Conservation (phyloP, 495 filamentous ascomycete species). For the Achaetomiella virescens region DNA sequence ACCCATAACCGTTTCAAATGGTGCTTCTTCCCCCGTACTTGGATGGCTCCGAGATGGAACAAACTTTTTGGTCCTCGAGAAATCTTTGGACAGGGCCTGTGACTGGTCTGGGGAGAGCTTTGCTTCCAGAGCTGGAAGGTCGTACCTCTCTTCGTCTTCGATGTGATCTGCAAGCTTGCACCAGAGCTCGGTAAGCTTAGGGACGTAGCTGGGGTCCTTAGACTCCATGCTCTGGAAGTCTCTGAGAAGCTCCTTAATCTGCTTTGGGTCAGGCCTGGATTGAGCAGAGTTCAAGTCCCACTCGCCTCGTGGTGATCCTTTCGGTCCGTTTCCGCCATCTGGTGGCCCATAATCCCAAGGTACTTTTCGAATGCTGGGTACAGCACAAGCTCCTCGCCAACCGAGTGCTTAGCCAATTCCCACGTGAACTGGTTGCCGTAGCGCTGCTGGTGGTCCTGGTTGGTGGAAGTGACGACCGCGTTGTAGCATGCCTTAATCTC, state of each 20-base stretch:
- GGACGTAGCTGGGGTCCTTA: background rate
- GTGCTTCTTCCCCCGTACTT: background rate
- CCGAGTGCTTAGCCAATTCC: constrained; percentile 3
- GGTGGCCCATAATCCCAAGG: background rate
- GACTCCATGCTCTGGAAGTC: constrained; percentile 1
- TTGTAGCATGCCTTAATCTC: constrained; percentile 1
- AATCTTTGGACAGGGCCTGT: background rate
- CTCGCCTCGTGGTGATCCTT: constrained; percentile 4
- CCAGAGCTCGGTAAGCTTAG: background rate
- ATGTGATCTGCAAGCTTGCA: constrained; percentile 6
- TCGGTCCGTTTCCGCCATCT: constrained; percentile 4
- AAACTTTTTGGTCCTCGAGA: background rate
- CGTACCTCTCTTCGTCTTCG: constrained; percentile 4
- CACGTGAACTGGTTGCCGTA: constrained; percentile 4
- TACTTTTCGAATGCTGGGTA: constrained; percentile 6
- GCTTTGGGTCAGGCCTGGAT: too few relatives aligned
- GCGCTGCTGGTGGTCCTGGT: background rate
- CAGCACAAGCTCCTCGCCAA: background rate
- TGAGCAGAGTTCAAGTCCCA: background rate
- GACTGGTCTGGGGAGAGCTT: constrained; percentile 1
- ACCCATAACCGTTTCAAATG: constrained; percentile 6
- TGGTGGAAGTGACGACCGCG: background rate
- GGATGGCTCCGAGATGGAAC: background rate
- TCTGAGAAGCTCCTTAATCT: background rate
- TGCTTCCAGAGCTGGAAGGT: constrained; percentile 4